These are phyloP conservation scores for Wickerhamomyces hampshirensis DNA, from an alignment of 805 yeast species.

Conservation along the genomic window DNA sequence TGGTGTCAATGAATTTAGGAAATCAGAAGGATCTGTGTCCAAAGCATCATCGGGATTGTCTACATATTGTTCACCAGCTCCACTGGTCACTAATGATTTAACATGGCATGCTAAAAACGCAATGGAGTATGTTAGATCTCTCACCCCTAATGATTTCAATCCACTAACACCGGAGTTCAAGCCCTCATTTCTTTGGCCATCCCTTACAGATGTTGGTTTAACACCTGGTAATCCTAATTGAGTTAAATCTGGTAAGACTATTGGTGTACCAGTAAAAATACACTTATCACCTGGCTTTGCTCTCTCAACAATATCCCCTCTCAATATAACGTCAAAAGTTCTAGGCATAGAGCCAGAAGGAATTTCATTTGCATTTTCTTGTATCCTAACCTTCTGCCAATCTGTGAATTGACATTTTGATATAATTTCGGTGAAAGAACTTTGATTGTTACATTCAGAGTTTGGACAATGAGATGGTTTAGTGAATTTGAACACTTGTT, in stretches of 20 bases:
- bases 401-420: conserved; percentile 84
- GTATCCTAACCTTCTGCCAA: conserved; percentile 95
- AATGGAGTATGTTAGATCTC: conserved; percentile 87
- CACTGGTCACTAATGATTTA: conserved; percentile 46
- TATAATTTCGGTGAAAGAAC: conserved; percentile 79
- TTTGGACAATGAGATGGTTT: conserved; percentile 92
- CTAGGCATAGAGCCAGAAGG: conserved; percentile 99
- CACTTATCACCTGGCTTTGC: conserved; percentile 98
- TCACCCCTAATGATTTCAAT: conserved; percentile 75
- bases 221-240: conserved; percentile 95
- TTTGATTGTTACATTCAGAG: conserved; percentile 82
- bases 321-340: conserved; percentile 82
- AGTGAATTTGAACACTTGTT: conserved; percentile 88
- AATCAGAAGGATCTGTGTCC: conserved; percentile 74
- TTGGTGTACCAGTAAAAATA: conserved; percentile 88
- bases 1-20: conserved; percentile 70
- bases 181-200: conserved; percentile 53
- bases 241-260: conserved; percentile 90
- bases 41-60: conserved; percentile 33
- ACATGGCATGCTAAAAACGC: conserved; percentile 93
- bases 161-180: conserved; percentile 86
- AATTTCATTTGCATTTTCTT: conserved; percentile 92
- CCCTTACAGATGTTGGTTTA: conserved; percentile 77
- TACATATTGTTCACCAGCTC: conserved; percentile 32
- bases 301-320: conserved; percentile 93